Conservation (phyloP, 257 asterid species). For the Pogostemon cablin region DNA sequence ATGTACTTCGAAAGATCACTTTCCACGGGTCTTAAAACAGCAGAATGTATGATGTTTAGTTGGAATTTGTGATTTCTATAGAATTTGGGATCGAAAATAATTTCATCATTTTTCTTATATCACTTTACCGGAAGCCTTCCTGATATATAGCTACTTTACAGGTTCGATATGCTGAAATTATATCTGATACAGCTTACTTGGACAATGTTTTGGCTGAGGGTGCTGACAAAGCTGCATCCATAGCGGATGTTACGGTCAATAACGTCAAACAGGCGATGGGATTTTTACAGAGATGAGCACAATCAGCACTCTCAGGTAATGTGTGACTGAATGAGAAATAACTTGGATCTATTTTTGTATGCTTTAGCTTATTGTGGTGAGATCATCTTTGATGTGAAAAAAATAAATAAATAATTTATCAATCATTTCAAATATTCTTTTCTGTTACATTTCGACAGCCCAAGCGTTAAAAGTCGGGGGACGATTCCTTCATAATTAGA, state of each 20-base stretch:
- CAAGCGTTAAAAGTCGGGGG: too few species aligned
- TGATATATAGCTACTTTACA: constrained; percentile 34
- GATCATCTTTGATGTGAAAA: background rate
- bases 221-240: constrained; percentile 71
- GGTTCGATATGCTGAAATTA: constrained; percentile 76
- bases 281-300: constrained; percentile 59
- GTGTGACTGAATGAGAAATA: constrained; percentile 3
- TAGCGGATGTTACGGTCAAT: constrained; percentile 70
- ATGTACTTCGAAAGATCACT: background rate
- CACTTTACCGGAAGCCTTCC: constrained; percentile 10
- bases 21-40: background rate
- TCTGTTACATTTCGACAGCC: background rate
- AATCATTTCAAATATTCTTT: background rate
- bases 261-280: constrained; percentile 93
- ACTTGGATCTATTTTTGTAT: too few species aligned
- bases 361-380: constrained; percentile 16
- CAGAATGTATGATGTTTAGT: background rate
- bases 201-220: constrained; percentile 77
- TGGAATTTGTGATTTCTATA: background rate
- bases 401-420: background rate
- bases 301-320: background rate
- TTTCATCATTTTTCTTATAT: background rate
- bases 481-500: too few species aligned
- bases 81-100: background rate
- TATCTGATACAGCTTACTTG: constrained; percentile 66